Base-by-base conservation (phyloP, 257 asterid species). In the Solanum okadae region DNA sequence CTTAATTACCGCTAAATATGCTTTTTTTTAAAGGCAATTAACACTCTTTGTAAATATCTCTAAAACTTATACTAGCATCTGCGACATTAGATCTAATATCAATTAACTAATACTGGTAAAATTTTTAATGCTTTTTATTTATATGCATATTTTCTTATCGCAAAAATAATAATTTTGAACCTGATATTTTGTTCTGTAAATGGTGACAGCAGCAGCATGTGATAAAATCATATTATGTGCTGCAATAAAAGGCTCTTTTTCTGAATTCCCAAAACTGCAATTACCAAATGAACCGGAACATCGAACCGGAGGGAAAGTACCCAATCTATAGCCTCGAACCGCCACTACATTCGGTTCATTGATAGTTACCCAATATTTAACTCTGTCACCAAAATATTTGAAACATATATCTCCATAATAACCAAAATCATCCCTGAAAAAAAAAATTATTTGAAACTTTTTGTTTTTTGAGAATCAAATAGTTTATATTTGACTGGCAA, bases 241-340 rank as follows among this genome's bases (percentile, higher is more conserved):
- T 25, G 90, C 93, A n/a, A 91, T 37, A 70, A 87, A 90, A 4
- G 92, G 92, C 29, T 91, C 91, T 20, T 52, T 88, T 76, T 91
- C 90, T 10, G 92, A 91, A 88, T 90, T 90, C 5, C 92, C 93
- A 35, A 35, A 33, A 31, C 46, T 70, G 52, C 92, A 91, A 40
- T 72, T 86, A 56, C 92, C 90, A 42, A 84, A 91, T 44, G 87
- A 86, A 38, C 42, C 82, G n/a, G 91, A 91, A 56, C 91, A 91
- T 87, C 90, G 90, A 72, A 34, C 78, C 12, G 93, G 92, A 14
- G 93, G 92, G 88, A 91, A 91, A 22, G 87, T 70, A 38, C 98
- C 96, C 0, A 89, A 90, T 83, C 94, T 88, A 85, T 94, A 94
- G 56, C 93, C 96, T 5, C 92, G 90, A 87, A 93, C 91, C n/a